Evolutionary conservation across 2,329 filamentous ascomycete species (phyloP), one percentile per base, ranked within the genome.

Genomic region (Sclerotinia subarctica): DNA sequence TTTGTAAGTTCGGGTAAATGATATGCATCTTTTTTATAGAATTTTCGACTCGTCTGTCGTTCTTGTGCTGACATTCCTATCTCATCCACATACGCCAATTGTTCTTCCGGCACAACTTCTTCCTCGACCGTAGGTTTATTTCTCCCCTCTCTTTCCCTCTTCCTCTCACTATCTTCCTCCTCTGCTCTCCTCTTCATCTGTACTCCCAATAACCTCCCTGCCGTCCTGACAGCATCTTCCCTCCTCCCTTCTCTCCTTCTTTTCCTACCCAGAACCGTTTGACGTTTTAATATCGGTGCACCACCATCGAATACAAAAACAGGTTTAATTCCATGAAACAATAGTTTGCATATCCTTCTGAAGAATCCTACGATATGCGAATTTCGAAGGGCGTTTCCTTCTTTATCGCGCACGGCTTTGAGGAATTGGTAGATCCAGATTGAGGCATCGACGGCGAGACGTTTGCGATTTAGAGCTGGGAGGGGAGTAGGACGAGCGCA

Each of bases 391-490:
- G 95, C 95, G 77, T 99, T 97, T 66, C 95, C 95, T 80, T 99
- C 95, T 77, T 98, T 97, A 81, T 99, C 95, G 75, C 95, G 94
- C 15, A 99, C 95, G 13, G 96, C 95, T 82, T 99, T 99, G 75
- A 99, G 88, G 77, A 99, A 99, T 78, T 99, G 95, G 83, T 99
- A 99, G 75, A 99, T 98, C 95, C 95, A 99, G 78, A 99, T 99
- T 17, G 94, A 97, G 69, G 96, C 95, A 81, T 99, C 95, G 73
- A 99, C 93, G 58, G 95, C 96, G 62, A 99, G 90, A 21, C 95
- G 93, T 81, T 97, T 97, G 74, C 91, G 92, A 79, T 98, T 98
- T 70, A 99, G 88, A 19, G 94, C 97, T 75, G 96, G 94, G 74
- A 99, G 90, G 79, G 97, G 97, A 71, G 96, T 96, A 26, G 95